Evolutionary conservation across 768 basidiomycete species (phyloP).

Genomic region (Strobilomyces echinocephalus): DNA sequence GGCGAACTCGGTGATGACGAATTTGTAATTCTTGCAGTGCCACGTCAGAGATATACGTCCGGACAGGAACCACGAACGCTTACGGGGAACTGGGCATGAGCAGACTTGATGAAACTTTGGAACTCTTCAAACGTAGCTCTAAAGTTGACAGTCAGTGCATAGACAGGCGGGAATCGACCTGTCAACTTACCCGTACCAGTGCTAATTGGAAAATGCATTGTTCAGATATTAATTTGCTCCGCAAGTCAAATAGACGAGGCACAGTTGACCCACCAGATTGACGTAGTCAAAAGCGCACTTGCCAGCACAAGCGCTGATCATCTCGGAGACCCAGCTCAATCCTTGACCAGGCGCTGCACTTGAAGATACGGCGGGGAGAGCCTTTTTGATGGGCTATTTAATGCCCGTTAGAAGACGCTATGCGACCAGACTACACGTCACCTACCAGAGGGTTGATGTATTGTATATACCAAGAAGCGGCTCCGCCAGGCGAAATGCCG

Average conservation of each 20-base stretch:
- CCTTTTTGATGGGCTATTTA: slow-evolving; percentile 33
- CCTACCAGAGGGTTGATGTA: slow-evolving; percentile 35
- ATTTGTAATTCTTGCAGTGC: slow-evolving; percentile 12
- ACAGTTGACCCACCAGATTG: slow-evolving; percentile 25
- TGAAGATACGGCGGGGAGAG: slow-evolving; percentile 35
- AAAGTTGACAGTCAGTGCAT: not conserved
- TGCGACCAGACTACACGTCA: not conserved
- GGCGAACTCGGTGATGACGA: slow-evolving; percentile 33
- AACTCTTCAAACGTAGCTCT: slow-evolving; percentile 29
- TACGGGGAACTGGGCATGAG: slow-evolving; percentile 27
- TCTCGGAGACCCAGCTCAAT: slow-evolving; percentile 32
- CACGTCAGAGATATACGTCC: slow-evolving; percentile 2
- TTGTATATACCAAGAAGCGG: slow-evolving; percentile 35
- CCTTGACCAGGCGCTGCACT: slow-evolving; percentile 31
- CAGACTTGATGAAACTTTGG: slow-evolving; percentile 24
- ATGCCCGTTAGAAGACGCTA: not conserved
- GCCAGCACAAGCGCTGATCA: slow-evolving; percentile 33
- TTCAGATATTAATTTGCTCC: not conserved
- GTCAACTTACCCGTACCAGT: slow-evolving; percentile 28
- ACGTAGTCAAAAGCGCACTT: slow-evolving; percentile 35
- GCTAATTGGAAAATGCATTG: slow-evolving; percentile 6
- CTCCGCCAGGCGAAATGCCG: slow-evolving; percentile 24
- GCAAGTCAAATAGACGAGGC: not conserved
- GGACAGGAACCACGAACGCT: not conserved
- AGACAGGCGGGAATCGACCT: not conserved